Conservation (phyloP, 352 stramenopile species). For the Phytophthora hibernalis region DNA sequence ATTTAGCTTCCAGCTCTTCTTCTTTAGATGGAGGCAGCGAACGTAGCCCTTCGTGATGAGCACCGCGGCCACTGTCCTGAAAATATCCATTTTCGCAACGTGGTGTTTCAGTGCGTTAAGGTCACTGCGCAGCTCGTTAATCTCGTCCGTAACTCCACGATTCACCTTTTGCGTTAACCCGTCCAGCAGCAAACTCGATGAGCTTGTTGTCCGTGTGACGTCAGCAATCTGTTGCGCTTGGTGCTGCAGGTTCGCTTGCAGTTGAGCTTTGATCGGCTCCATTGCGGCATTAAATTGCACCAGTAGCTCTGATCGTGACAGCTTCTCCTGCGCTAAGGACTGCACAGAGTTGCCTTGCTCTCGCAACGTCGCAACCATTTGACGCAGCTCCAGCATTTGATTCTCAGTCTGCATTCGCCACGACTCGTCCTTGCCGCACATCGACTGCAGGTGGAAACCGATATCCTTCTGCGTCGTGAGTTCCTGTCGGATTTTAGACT, state of each 20-base stretch:
- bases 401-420: conserved; percentile 89
- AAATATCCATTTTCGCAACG: conserved; percentile 51
- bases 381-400: conserved; percentile 76
- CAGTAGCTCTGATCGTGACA: conserved; percentile 72
- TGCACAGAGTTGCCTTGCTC: conserved; percentile 78
- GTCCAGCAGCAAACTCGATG: conserved; percentile 64
- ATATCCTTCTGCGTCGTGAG: conserved; percentile 87
- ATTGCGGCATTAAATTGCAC: conserved; percentile 87
- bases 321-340: conserved; percentile 70
- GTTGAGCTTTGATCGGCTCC: conserved; percentile 80
- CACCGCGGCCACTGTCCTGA: conserved; percentile 22
- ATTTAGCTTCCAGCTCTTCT: conserved; percentile 28
- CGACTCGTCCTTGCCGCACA: conserved; percentile 88
- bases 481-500: conserved; percentile 80
- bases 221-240: conserved; percentile 81
- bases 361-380: conserved; percentile 72
- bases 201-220: conserved; percentile 62
- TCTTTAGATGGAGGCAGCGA: conserved; percentile 23
- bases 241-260: conserved; percentile 78
- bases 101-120: conserved; percentile 64
- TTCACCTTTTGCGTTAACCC: conserved; percentile 73
- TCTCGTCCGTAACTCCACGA: conserved; percentile 56
- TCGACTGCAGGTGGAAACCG: conserved; percentile 78
- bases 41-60: conserved; percentile 4
- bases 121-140: conserved; percentile 61